Base-by-base conservation (phyloP, 768 basidiomycete species). In the Panellus pusillus region DNA sequence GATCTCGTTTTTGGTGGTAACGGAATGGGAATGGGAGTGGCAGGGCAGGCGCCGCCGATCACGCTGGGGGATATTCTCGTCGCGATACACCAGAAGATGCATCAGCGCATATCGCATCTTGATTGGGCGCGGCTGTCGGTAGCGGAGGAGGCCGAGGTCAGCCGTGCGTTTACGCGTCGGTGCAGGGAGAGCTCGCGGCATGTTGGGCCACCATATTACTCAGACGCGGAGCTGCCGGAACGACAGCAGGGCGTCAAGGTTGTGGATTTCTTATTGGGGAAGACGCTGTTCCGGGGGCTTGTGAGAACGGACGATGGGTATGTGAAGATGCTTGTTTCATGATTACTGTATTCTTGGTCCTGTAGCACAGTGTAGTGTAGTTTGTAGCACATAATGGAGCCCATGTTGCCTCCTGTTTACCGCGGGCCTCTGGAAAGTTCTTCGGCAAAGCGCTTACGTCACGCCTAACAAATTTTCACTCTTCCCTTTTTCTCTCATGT, bases 401-500 rank as follows among this genome's bases (percentile, higher is more conserved):
- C 3, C 6, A 14, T 35, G 14, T 35, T 35, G 3, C 32, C 9
- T 14, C 14, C 14, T 47, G 45, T 40, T 40, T 40, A 24, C 24
- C 24, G 24, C 24, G 24, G 24, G 39, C 15, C 50, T 60, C 61
- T 50, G 48, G 54, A 56, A 50, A 8, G 2, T 50, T 60, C 48
- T 44, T 45, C 50, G 55, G 50, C 50, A 56, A 55, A 15, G 12
- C 14, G 71, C 69, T 72, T 70, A 71, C 64, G 66, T 68, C 32
- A 58, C 54, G 60, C 66, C 52, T 64, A 63, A 73, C 79, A 79
- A 79, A 74, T 73, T 76, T 78, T 69, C 60, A 69, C 68, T 74
- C 71, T 71, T 44, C 49, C 67, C 63, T 69, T 74, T 72, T 73
- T 66, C 60, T 75, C 82, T 73, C 74, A 91, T 91, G 89, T 83